Percentiles rank a stretch among this genome's conserved stretches.
phyloP scores from a whole-genome alignment of 1,284 basidiomycete species.

The Austroboletus niveus region DNA sequence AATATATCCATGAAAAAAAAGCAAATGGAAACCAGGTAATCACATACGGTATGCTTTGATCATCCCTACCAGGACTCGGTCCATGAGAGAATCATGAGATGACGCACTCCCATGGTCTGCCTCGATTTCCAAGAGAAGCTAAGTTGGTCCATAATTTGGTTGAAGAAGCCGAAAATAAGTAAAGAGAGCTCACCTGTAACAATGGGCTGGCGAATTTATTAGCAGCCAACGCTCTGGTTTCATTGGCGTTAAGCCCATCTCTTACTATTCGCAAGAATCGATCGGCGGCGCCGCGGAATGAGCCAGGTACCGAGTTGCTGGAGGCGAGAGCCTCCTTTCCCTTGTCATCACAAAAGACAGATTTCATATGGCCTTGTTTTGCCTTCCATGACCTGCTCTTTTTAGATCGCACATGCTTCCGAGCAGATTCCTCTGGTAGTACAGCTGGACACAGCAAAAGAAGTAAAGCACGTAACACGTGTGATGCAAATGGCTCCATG shows the following conservation, averaged over 20 bases:
- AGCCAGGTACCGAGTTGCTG: slow-evolving; percentile 42
- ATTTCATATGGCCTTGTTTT: slow-evolving; percentile 71
- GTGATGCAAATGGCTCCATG: slow-evolving; percentile 84
- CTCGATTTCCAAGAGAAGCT: slow-evolving; percentile 83
- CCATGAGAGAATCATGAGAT: slow-evolving; percentile 72
- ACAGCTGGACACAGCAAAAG: slow-evolving; percentile 66
- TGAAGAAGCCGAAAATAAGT: background rate
- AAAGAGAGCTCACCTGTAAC: slow-evolving; percentile 58
- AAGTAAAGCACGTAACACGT: slow-evolving; percentile 79
- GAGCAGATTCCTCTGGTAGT: slow-evolving; percentile 35
- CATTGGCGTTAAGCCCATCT: slow-evolving; percentile 61
- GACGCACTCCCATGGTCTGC: slow-evolving; percentile 60
- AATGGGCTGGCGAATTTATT: slow-evolving; percentile 81
- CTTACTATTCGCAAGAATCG: slow-evolving; percentile 56
- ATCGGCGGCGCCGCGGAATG: slow-evolving; percentile 51
- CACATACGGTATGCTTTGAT: slow-evolving; percentile 64
- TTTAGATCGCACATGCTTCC: slow-evolving; percentile 61
- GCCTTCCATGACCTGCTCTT: slow-evolving; percentile 76
- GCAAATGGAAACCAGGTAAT: background rate
- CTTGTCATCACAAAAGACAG: slow-evolving; percentile 56
- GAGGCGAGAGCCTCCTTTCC: slow-evolving; percentile 38
- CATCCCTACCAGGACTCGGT: slow-evolving; percentile 77
- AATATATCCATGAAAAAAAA: slow-evolving; percentile 4
- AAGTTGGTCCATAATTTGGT: background rate
- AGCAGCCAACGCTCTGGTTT: slow-evolving; percentile 79